Conservation (phyloP, 352 stramenopile genomes). For the Phytophthora idaei region DNA sequence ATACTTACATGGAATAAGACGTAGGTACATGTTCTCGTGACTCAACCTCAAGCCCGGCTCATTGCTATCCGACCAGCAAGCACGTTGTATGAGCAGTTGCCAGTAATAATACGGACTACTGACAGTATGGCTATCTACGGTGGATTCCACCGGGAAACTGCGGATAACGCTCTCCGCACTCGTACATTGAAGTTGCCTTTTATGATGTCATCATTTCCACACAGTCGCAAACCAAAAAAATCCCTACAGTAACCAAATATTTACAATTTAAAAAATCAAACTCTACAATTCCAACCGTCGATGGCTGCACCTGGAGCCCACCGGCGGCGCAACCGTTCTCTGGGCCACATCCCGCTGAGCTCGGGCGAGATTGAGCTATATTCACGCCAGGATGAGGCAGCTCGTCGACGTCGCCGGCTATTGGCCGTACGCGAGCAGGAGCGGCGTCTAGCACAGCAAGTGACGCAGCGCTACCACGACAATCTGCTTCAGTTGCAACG, state of each 20-base stretch:
- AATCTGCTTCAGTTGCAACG: constrained; percentile 62
- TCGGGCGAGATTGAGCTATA: constrained; percentile 66
- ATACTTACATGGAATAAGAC: too few species aligned
- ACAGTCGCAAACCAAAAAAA: too few species aligned
- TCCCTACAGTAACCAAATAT: not conserved
- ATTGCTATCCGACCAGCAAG: too few species aligned
- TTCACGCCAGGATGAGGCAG: constrained; percentile 57
- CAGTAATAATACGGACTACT: too few species aligned
- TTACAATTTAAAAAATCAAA: not conserved
- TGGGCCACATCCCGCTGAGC: constrained; percentile 69
- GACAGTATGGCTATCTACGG: too few species aligned
- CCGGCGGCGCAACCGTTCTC: constrained; percentile 10
- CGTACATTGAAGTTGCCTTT: too few species aligned
- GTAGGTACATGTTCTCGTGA: too few species aligned
- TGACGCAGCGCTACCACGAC: constrained; percentile 74
- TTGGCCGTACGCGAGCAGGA: constrained; percentile 67
- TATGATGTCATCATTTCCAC: too few species aligned
- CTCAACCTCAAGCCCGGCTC: too few species aligned
- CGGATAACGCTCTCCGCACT: too few species aligned
- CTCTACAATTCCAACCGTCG: not conserved
- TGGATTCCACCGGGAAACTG: not conserved
- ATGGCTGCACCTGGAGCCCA: constrained; percentile 9
- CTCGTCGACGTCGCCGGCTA: constrained; percentile 53
- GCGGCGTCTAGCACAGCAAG: constrained; percentile 60
- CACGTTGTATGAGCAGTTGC: too few species aligned